Evolutionary conservation across 768 basidiomycete species (phyloP).

Genomic region (Termitomyces sp.): DNA sequence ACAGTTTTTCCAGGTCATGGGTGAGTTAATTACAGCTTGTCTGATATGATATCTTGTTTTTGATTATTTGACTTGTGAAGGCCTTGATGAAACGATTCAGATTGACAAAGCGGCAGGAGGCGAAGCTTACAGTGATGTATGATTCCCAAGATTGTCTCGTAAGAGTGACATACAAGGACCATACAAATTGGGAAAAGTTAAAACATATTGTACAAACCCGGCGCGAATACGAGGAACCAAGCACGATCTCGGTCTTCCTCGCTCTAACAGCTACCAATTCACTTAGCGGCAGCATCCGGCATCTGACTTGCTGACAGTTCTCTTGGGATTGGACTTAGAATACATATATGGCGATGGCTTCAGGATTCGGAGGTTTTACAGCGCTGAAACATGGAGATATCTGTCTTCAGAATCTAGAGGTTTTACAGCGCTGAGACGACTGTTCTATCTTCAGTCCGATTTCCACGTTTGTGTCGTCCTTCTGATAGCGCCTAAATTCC

Average conservation of each 20-base stretch:
- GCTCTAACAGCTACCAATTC: neutral
- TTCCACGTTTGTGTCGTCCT: neutral
- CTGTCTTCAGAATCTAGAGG: no score
- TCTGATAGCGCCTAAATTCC: no score
- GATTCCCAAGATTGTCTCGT: neutral
- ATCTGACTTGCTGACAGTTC: neutral
- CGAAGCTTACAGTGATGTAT: slow-evolving; percentile 7
- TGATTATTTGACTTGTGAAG: slow-evolving; percentile 1
- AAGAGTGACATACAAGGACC: no score
- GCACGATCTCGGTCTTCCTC: neutral
- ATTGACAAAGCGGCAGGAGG: slow-evolving; percentile 14
- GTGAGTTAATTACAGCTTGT: slow-evolving; percentile 13
- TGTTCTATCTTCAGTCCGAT: neutral
- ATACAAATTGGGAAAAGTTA: neutral
- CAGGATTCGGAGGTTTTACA: neutral
- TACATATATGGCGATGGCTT: neutral
- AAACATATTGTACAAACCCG: neutral
- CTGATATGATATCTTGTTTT: neutral
- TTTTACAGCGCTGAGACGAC: neutral
- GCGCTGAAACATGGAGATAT: no score
- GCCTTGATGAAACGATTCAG: slow-evolving; percentile 19
- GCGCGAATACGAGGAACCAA: neutral
- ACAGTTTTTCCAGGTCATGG: slow-evolving; percentile 46
- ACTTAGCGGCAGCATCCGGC: neutral
- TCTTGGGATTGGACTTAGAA: neutral